Base-by-base conservation (phyloP, 352 stramenopile genomes). In the Globisporangium recalcitrans region DNA sequence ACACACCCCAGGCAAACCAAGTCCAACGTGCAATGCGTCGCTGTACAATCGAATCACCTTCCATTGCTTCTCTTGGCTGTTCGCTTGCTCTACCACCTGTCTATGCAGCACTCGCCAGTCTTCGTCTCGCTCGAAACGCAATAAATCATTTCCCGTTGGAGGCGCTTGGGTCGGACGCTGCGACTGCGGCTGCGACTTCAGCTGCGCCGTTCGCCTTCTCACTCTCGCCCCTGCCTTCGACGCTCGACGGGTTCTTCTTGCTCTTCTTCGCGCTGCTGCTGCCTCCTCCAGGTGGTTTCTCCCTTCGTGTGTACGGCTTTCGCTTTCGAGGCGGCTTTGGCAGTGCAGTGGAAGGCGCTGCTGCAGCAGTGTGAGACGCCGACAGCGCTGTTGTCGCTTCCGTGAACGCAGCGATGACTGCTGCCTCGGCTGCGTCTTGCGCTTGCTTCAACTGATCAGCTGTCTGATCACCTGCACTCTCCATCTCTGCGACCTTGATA, bases 291-390 rank as follows among this genome's bases (percentile, higher is more conserved):
- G 66, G 27, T 3, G 54, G 60, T 57, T 89, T 90, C 27, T 91
- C 81, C 64, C 78, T 87, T 51, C 81, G 79, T 26, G 71, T 75
- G 61, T 88, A 88, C 0, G 70, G 22, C 57, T 93, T 91, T 10
- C 84, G 79, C 61, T 93, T 93, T 0, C 82, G 80, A 13, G 74
- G 72, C 5, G 70, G 52, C 59, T 90, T 85, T 1, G 63, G 48
- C 1, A 19, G 53, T 10, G 48, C 52, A 2, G 47, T n/a, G 9
- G 52, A 27, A 14, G 44, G 2, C 16, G 21, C 16, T 19, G 31
- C 40, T 2, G 63, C 14, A 32, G 52, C 42, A 11, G 46, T 52
- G 24, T 21, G 27, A 27, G 51, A 58, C 21, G 49, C 46, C 49
- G 47, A 70, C 11, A 51, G 31, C 46, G 42, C 62, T 34, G 74